Evolutionary conservation across 169 alveolate genomes (phyloP).

Genomic region (Plasmodium chabaudi): DNA sequence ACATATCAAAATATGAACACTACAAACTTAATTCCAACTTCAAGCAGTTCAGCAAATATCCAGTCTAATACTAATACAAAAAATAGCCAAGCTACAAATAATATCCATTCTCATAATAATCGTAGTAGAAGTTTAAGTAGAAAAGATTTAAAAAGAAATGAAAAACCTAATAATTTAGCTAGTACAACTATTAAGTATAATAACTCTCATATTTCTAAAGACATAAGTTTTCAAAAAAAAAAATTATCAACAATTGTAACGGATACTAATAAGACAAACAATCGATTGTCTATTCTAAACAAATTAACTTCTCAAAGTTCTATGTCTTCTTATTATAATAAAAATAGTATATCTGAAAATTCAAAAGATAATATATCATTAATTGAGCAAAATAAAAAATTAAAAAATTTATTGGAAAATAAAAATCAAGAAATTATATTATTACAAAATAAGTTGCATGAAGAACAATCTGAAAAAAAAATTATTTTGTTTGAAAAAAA

Average conservation of each 20-base stretch:
- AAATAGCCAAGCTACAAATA: background rate
- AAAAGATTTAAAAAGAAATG: background rate
- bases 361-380: conserved; percentile 32
- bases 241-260: background rate
- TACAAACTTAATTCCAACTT: background rate
- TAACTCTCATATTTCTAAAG: background rate
- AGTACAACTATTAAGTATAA: background rate
- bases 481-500: conserved; percentile 92
- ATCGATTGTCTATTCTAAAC: conserved; percentile 23
- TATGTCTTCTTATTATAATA: conserved; percentile 31
- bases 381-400: conserved; percentile 43
- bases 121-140: conserved; percentile 1
- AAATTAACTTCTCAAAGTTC: conserved; percentile 29
- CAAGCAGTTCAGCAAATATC: conserved; percentile 15
- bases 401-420: conserved; percentile 68
- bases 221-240: background rate
- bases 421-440: conserved; percentile 77
- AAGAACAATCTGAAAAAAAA: conserved; percentile 87
- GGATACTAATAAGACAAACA: background rate
- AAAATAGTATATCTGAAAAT: conserved; percentile 5
- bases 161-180: background rate
- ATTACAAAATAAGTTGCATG: conserved; percentile 82
- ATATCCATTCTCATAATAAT: background rate
- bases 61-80: conserved; percentile 1
- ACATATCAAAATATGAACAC: conserved; percentile 7